phyloP scores from a whole-genome alignment of 2,329 filamentous ascomycete genomes.

The Xylaria sp. region DNA sequence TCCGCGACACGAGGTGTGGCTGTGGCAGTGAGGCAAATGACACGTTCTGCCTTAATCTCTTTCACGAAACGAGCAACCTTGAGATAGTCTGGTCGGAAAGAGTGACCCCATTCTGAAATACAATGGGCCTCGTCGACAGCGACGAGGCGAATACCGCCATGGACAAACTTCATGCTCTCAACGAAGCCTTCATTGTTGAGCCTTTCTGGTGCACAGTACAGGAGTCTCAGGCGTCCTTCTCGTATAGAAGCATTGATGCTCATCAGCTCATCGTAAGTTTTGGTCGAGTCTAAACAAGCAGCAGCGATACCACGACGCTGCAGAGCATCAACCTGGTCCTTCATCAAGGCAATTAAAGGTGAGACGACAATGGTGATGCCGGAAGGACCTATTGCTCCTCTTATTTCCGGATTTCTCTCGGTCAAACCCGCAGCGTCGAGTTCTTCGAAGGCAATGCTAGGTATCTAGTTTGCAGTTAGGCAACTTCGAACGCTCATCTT shows the following conservation, averaged over 20 bases:
- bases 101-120: slow-evolving; percentile 61
- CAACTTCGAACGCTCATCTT: neutral
- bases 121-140: slow-evolving; percentile 69
- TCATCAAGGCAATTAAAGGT: slow-evolving; percentile 67
- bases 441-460: slow-evolving; percentile 58
- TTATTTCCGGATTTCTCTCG: slow-evolving; percentile 8
- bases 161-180: slow-evolving; percentile 62
- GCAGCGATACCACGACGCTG: slow-evolving; percentile 60
- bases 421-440: slow-evolving; percentile 49
- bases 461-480: slow-evolving; percentile 51
- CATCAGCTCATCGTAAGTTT: slow-evolving; percentile 59
- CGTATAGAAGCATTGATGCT: slow-evolving; percentile 52
- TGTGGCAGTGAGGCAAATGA: slow-evolving; percentile 69
- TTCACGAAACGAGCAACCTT: slow-evolving; percentile 63
- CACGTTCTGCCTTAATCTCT: slow-evolving; percentile 66
- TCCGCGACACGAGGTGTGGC: slow-evolving; percentile 66
- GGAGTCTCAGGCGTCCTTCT: slow-evolving; percentile 60
- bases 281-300: slow-evolving; percentile 66
- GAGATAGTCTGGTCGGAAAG: slow-evolving; percentile 44
- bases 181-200: slow-evolving; percentile 71
- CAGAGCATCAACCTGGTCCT: slow-evolving; percentile 68
- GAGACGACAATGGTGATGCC: slow-evolving; percentile 68
- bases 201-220: slow-evolving; percentile 69
- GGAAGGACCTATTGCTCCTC: slow-evolving; percentile 43
- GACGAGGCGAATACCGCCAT: slow-evolving; percentile 65